Evolutionary conservation across 192 early-diverging fungal species (phyloP).

Genomic region (Geranomyces variabilis): DNA sequence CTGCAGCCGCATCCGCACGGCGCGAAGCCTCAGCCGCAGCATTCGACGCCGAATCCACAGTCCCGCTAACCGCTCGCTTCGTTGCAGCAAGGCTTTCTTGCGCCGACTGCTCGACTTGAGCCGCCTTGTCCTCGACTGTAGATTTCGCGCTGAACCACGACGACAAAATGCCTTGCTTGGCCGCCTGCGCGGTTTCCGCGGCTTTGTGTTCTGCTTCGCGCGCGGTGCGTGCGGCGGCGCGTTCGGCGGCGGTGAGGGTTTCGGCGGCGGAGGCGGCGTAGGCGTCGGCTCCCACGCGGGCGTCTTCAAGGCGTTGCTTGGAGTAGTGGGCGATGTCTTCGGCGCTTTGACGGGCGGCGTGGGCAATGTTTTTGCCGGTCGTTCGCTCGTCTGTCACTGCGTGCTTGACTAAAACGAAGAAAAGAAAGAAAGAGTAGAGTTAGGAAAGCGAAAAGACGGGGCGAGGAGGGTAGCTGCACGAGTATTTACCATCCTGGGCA

Average conservation of each 20-base stretch:
- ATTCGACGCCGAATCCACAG: not conserved
- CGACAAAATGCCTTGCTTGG: conserved; percentile 8
- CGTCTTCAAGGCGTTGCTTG: conserved; percentile 28
- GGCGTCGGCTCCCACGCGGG: not conserved
- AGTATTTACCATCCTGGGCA: conserved; percentile 21
- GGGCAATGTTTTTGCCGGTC: conserved; percentile 15
- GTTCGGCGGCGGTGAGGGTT: not conserved
- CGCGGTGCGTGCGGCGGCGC: not conserved
- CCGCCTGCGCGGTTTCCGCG: too few species aligned
- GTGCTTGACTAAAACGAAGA: not conserved
- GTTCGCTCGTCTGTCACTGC: conserved; percentile 21
- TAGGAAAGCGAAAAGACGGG: not conserved
- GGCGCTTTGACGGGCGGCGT: conserved; percentile 19
- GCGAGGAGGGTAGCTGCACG: not conserved
- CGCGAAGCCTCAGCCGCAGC: conserved; percentile 13
- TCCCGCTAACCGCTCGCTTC: not conserved
- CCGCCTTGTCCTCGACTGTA: conserved; percentile 8
- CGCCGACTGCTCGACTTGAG: not conserved
- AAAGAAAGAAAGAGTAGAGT: not conserved
- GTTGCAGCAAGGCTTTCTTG: not conserved
- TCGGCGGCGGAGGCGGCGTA: conserved; percentile 5
- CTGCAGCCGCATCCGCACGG: conserved; percentile 4
- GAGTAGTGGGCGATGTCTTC: conserved; percentile 28
- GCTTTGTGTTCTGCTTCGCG: conserved; percentile 13
- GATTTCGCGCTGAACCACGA: conserved; percentile 18